phyloP scores from a whole-genome alignment of 2,329 filamentous ascomycete genomes.

The Calycina herbarum region DNA sequence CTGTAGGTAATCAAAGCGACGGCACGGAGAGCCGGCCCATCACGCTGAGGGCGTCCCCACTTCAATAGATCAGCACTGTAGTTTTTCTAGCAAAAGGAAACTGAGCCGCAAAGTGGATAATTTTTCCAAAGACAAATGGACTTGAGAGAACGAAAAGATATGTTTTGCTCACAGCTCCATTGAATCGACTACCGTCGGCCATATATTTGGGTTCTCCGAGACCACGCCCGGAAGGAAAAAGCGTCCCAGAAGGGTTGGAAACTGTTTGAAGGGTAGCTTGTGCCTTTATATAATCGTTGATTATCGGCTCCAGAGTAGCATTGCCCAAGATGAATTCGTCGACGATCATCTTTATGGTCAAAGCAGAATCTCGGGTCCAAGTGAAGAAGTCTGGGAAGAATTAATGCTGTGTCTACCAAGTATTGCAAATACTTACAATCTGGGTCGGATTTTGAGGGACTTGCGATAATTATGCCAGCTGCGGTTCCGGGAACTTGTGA shows the following conservation, averaged over 20 bases:
- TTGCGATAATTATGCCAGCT: conserved; percentile 54
- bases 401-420: conserved; percentile 14
- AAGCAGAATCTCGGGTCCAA: conserved; percentile 74
- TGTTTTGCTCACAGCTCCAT: conserved; percentile 42
- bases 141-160: not conserved
- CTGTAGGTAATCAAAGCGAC: conserved; percentile 72
- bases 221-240: conserved; percentile 46
- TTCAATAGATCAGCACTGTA: not conserved
- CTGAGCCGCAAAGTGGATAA: too few species aligned
- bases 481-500: conserved; percentile 47
- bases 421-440: conserved; percentile 45
- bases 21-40: conserved; percentile 75
- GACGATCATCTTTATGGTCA: conserved; percentile 68
- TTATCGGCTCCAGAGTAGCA: conserved; percentile 45
- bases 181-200: conserved; percentile 62
- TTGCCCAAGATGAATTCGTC: conserved; percentile 63
- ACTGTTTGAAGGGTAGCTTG: conserved; percentile 59
- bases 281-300: conserved; percentile 67
- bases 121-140: not conserved
- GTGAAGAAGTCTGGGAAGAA: conserved; percentile 65
- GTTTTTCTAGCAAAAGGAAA: not conserved
- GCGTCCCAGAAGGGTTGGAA: conserved; percentile 52
- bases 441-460: conserved; percentile 53
- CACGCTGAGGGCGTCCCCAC: conserved; percentile 68
- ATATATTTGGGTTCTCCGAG: conserved; percentile 75